phyloP scores from a whole-genome alignment of 1,284 basidiomycete genomes.

The Trametes polyzona region DNA sequence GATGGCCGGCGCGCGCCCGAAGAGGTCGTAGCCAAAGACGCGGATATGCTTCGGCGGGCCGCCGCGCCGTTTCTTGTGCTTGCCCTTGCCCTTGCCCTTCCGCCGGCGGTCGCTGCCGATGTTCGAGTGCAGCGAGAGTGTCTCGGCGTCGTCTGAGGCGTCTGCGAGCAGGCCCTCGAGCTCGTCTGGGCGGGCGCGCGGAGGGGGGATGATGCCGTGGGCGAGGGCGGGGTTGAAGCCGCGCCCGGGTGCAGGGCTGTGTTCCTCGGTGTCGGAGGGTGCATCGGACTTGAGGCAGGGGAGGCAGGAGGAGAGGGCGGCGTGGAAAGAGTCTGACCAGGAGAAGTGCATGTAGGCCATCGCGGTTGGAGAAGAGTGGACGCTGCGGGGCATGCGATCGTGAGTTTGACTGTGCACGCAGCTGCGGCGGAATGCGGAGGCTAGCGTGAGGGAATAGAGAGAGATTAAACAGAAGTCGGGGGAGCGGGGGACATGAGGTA shows the following conservation, averaged over 20 bases:
- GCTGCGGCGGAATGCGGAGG: neutral
- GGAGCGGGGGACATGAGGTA: neutral
- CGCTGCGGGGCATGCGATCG: neutral
- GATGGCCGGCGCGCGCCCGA: conserved; percentile 59
- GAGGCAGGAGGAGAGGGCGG: conserved; percentile 60
- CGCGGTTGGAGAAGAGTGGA: neutral
- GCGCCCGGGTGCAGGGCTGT: conserved; percentile 21
- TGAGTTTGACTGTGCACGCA: neutral
- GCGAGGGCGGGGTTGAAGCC: conserved; percentile 23
- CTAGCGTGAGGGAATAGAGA: neutral
- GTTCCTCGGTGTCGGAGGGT: conserved; percentile 32
- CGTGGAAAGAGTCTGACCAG: conserved; percentile 61
- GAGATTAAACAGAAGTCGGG: neutral
- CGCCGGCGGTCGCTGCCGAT: conserved; percentile 45
- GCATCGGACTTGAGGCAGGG: conserved; percentile 49
- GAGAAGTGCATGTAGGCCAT: conserved; percentile 47
- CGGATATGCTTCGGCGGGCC: conserved; percentile 45
- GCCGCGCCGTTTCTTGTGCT: conserved; percentile 30
- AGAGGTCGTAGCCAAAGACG: conserved; percentile 66
- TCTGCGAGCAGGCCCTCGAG: conserved; percentile 61
- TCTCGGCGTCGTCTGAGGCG: conserved; percentile 58
- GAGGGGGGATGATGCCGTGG: conserved; percentile 39
- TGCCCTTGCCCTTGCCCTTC: conserved; percentile 16
- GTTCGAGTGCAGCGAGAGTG: conserved; percentile 69
- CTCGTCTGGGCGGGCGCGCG: conserved; percentile 55